Evolutionary conservation across 441 rosid species (phyloP).

Genomic region (Viola pubescens): DNA sequence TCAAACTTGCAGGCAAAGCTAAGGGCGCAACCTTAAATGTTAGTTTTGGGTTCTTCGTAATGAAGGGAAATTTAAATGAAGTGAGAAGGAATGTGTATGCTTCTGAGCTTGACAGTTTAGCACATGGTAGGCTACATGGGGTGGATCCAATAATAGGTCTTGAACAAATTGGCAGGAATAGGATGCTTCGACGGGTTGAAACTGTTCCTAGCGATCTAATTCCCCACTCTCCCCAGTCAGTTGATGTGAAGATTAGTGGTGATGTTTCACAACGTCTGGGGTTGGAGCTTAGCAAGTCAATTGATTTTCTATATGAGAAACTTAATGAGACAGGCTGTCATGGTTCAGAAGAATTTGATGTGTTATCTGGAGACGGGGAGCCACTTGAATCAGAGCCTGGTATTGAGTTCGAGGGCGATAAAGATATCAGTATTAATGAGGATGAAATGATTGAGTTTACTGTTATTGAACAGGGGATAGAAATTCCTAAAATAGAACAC

Average conservation of each 20-base stretch:
- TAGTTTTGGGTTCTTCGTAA: constrained; percentile 56
- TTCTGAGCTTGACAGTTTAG: constrained; percentile 22
- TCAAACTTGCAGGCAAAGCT: constrained; percentile 55
- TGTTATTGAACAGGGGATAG: constrained; percentile 44
- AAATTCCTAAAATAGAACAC: constrained; percentile 32
- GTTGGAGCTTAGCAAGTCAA: constrained; percentile 53
- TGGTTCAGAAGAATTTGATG: constrained; percentile 24
- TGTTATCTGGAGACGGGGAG: constrained; percentile 20
- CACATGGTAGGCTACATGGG: constrained; percentile 14
- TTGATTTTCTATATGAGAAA: constrained; percentile 50
- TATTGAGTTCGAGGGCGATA: constrained; percentile 20
- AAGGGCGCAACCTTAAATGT: constrained; percentile 62
- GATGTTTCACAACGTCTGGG: constrained; percentile 42
- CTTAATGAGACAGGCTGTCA: constrained; percentile 39
- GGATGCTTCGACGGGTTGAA: constrained; percentile 33
- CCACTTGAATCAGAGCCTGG: constrained; percentile 18
- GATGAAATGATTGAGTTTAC: constrained; percentile 32
- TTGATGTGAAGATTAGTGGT: constrained; percentile 37
- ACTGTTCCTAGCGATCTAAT: constrained; percentile 42
- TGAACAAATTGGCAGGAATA: constrained; percentile 18
- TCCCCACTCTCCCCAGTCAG: constrained; percentile 22
- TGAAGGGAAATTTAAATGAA: constrained; percentile 27
- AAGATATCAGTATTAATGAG: constrained; percentile 23
- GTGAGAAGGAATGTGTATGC: constrained; percentile 24
- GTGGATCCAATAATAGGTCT: constrained; percentile 14